Evolutionary conservation across 495 filamentous ascomycete genomes (phyloP), one percentile per base, ranked within the genome.

Genomic region (Daldinia bambusicola): DNA sequence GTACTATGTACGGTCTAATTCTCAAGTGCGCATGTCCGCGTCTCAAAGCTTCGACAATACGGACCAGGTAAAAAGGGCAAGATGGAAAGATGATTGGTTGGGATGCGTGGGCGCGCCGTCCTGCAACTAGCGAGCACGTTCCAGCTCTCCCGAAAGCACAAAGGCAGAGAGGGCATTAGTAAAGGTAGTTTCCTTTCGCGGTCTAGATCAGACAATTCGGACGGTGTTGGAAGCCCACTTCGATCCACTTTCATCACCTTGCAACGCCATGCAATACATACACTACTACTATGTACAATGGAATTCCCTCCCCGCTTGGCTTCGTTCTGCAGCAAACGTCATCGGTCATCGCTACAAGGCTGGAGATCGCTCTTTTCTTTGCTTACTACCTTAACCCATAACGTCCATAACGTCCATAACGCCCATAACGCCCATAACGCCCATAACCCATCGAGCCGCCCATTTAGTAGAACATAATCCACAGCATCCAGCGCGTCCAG

Each of bases 331-430:
- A 73, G 56, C 51, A 69, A 73, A 73, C 70, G 70, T 73, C 70
- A 73, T 73, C 70, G 70, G 70, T 73, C 70, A 73, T 73, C 70
- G 70, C 55, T 73, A 73, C 65, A 72, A 72, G 70, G 70, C 70
- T 72, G 65, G 70, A 41, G 26, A n/a, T 40, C 38, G 37, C 38
- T 36, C 9, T 36, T 36, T 36, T 59, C 37, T 18, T 12, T 56
- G 36, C 45, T 63, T 61, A 59, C 58, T 67, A 66, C 45, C 32
- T 34, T 34, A 34, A 34, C 32, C 32, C 32, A 34, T 34, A 3
- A 7, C 32, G n/a, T n/a, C n/a, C n/a, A n/a, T n/a, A n/a, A n/a
- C n/a, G 26, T 26, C 26, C 26, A 26, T 26, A 26, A 26, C 26
- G 26, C 26, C 26, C 26, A 26, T 26, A n/a, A n/a, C n/a, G n/a